Conservation (phyloP, 352 stramenopile genomes). For the Phytophthora idaei region DNA sequence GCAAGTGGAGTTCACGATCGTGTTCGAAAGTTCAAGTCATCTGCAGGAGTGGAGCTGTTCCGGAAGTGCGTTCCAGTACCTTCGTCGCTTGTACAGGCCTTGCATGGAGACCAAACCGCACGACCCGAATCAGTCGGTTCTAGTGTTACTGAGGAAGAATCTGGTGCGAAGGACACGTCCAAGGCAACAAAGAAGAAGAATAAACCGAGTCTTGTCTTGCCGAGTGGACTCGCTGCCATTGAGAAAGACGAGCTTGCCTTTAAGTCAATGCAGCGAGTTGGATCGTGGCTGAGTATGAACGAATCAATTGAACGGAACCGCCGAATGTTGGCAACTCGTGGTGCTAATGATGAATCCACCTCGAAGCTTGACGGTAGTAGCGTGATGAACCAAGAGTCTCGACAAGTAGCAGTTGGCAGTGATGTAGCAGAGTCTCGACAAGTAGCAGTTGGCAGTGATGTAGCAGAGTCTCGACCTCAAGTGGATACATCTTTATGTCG, state of each 20-base stretch:
- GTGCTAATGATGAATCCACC: not conserved
- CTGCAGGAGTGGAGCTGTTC: conserved; percentile 73
- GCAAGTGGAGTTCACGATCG: conserved; percentile 57
- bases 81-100: conserved; percentile 48
- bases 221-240: conserved; percentile 42
- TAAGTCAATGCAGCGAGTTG: conserved; percentile 66
- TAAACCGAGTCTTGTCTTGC: conserved; percentile 22
- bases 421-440: conserved; percentile 50
- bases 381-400: conserved; percentile 52
- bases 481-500: conserved; percentile 56
- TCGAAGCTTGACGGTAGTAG: conserved; percentile 34
- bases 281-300: conserved; percentile 63
- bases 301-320: conserved; percentile 53
- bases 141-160: conserved; percentile 6
- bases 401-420: conserved; percentile 12
- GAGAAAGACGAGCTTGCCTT: conserved; percentile 57
- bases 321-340: conserved; percentile 30
- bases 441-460: conserved; percentile 16
- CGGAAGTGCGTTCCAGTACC: conserved; percentile 58
- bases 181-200: not conserved
- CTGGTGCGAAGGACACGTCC: not conserved
- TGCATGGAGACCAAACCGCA: conserved; percentile 31
- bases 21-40: conserved; percentile 64
- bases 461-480: conserved; percentile 49
- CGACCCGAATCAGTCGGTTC: conserved; percentile 2